phyloP scores from a whole-genome alignment of 2,329 filamentous ascomycete genomes.

The Sporothrix luriei region DNA sequence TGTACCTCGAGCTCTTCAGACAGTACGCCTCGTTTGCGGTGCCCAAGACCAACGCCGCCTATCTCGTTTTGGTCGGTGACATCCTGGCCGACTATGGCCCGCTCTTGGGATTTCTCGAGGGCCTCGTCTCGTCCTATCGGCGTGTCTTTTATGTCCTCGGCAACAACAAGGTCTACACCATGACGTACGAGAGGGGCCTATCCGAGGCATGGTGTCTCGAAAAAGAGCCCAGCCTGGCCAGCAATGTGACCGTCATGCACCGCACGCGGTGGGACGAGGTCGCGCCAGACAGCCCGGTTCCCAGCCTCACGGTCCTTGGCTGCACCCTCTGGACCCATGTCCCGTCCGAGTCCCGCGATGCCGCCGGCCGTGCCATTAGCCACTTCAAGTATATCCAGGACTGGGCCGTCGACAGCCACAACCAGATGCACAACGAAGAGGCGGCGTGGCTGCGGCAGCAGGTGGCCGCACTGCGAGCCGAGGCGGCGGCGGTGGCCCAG shows the following conservation, averaged over 20 bases:
- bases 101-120: constrained; percentile 47
- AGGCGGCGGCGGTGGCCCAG: neutral
- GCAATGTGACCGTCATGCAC: constrained; percentile 18
- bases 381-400: constrained; percentile 56
- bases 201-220: constrained; percentile 20
- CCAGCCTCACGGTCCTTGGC: constrained; percentile 49
- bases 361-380: constrained; percentile 51
- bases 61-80: constrained; percentile 60
- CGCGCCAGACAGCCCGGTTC: neutral
- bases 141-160: constrained; percentile 57
- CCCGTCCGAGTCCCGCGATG: constrained; percentile 43
- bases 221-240: constrained; percentile 7
- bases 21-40: constrained; percentile 28
- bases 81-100: constrained; percentile 51
- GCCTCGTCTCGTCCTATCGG: constrained; percentile 52
- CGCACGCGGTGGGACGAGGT: constrained; percentile 21
- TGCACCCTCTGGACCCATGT: constrained; percentile 61
- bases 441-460: constrained; percentile 45
- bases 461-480: neutral
- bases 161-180: constrained; percentile 58
- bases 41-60: constrained; percentile 46
- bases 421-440: constrained; percentile 52
- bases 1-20: constrained; percentile 54
- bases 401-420: constrained; percentile 57
- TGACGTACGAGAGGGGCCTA: constrained; percentile 26